Base-by-base conservation (phyloP, 2,329 filamentous ascomycete species). In the Sporothrix luriei region DNA sequence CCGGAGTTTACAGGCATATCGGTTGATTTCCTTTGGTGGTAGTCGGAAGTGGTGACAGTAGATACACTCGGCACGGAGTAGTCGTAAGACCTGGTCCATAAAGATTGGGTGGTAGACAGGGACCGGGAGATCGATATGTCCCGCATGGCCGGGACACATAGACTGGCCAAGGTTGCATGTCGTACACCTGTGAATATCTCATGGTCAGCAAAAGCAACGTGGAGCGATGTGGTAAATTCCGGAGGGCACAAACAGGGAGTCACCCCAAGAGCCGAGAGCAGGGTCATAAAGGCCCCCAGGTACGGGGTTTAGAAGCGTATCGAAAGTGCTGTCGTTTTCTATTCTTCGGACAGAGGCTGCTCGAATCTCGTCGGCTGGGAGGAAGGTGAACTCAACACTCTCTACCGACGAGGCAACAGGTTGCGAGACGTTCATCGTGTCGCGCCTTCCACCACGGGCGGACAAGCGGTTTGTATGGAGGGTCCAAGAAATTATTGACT, bases 61-160 rank as follows among this genome's bases (percentile, higher is more conserved):
- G 71, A 90, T 86, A 78, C 95, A 99, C 79, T 94, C 91, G 68
- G 92, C 91, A 75, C 93, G 89, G 24, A 99, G 85, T 59, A 99
- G 84, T 57, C 92, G 90, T 73, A 96, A 87, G 67, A 94, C 87
- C 78, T 97, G 94, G 77, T 97, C 94, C 84, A 99, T 91, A 77
- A 97, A 98, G 1, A 93, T 91, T n/a, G 94, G 92, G 79, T 99
- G 94, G 78, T 98, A 99, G 67, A 97, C 92, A 61, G 92, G 92
- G 14, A 94, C 90, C 16, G 95, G 94, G 14, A 99, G 88, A 75
- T 97, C 93, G 78, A 99, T 97, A 78, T 99, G 95, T 68, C 95
- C 96, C 71, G 91, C 87, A 82, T 99, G 96, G 70, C 96, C 96
- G 7, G 94, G 93, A 78, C 96, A 99, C 75, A 87, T 87, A 77